phyloP scores from a whole-genome alignment of 2,329 filamentous ascomycete genomes.

The Fusarium napiforme region DNA sequence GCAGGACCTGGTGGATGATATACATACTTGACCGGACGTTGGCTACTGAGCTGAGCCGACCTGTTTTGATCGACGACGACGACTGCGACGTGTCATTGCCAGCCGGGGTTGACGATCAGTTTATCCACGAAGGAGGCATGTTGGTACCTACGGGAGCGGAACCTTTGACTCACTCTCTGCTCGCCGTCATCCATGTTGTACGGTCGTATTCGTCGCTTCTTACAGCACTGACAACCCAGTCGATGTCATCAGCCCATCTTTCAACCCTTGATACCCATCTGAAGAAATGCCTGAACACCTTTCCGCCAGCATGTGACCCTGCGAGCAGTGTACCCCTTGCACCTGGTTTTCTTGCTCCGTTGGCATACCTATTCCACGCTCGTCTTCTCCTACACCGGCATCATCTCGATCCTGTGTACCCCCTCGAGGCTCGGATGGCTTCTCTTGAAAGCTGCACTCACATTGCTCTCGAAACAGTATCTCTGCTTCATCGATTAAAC shows the following conservation, averaged over 20 bases:
- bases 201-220: slow-evolving; percentile 80
- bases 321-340: slow-evolving; percentile 75
- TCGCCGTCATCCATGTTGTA: slow-evolving; percentile 84
- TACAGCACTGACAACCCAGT: slow-evolving; percentile 74
- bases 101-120: slow-evolving; percentile 82
- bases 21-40: slow-evolving; percentile 89
- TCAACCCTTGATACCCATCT: slow-evolving; percentile 87
- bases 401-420: slow-evolving; percentile 80
- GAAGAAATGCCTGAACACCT: slow-evolving; percentile 75
- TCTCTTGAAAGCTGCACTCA: slow-evolving; percentile 82
- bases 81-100: slow-evolving; percentile 90
- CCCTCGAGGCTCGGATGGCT: slow-evolving; percentile 70
- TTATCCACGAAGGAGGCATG: slow-evolving; percentile 70
- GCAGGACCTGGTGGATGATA: slow-evolving; percentile 92
- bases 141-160: slow-evolving; percentile 62
- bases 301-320: slow-evolving; percentile 79
- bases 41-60: slow-evolving; percentile 82
- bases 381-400: slow-evolving; percentile 89
- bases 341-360: slow-evolving; percentile 77
- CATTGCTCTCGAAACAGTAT: slow-evolving; percentile 81
- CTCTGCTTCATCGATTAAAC: slow-evolving; percentile 75
- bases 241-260: slow-evolving; percentile 74
- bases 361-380: slow-evolving; percentile 82
- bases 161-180: slow-evolving; percentile 74
- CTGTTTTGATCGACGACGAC: slow-evolving; percentile 83